phyloP scores from a whole-genome alignment of 129 eudicot genomes.

The Flaveria bidentis region DNA sequence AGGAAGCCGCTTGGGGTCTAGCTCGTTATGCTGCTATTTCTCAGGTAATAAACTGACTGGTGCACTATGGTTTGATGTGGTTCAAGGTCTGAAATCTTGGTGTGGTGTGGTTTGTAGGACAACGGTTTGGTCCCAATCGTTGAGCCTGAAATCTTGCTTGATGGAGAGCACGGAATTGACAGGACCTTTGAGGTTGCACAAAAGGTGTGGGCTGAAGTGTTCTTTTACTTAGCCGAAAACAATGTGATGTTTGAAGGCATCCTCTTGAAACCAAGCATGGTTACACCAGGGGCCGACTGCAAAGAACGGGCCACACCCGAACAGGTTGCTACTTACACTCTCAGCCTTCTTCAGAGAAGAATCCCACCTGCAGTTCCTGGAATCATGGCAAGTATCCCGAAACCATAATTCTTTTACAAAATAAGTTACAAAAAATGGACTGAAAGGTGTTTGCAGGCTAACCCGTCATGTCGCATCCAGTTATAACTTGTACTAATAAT shows the following conservation, averaged over 20 bases:
- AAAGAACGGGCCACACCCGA: constrained; percentile 73
- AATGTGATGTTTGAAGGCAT: constrained; percentile 72
- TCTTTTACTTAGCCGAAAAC: constrained; percentile 73
- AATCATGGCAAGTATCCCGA: constrained; percentile 62
- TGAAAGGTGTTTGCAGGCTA: neutral
- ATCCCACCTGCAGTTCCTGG: constrained; percentile 88
- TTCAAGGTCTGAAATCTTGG: constrained; percentile 17
- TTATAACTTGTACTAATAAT: neutral
- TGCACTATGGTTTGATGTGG: constrained; percentile 21
- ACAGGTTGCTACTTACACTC: constrained; percentile 68
- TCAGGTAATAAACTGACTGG: constrained; percentile 46
- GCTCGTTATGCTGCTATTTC: constrained; percentile 90
- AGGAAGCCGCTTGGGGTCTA: constrained; percentile 94
- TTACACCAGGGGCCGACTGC: constrained; percentile 79
- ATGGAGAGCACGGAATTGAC: constrained; percentile 75
- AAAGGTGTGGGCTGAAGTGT: constrained; percentile 76
- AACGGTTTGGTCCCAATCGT: constrained; percentile 79
- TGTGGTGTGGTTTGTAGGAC: constrained; percentile 48
- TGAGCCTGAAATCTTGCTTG: constrained; percentile 71
- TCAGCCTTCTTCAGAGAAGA: constrained; percentile 62
- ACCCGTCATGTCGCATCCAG: neutral
- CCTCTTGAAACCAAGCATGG: constrained; percentile 86
- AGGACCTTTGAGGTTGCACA: constrained; percentile 66
- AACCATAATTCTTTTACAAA: neutral
- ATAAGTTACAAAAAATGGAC: neutral